phyloP scores from a whole-genome alignment of 1,284 basidiomycete species.

The Malassezia cuniculi region DNA sequence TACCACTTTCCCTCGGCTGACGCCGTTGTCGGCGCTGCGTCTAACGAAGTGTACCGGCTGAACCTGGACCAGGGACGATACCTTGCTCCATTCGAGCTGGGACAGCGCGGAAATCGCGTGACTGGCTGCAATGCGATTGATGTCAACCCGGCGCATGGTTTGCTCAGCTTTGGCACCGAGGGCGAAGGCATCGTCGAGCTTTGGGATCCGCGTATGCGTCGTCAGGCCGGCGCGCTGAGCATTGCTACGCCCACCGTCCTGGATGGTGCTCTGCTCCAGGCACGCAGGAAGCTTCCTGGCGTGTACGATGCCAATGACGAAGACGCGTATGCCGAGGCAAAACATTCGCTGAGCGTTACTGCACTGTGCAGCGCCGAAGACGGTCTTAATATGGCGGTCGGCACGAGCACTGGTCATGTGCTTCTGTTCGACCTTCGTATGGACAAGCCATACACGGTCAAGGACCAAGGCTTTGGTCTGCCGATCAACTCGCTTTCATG shows the following conservation, averaged over 20 bases:
- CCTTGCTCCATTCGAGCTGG: conserved; percentile 48
- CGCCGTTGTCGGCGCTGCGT: conserved; percentile 62
- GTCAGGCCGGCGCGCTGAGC: conserved; percentile 60
- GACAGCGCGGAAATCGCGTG: conserved; percentile 39
- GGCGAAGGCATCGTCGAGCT: conserved; percentile 71
- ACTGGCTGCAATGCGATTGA: conserved; percentile 81
- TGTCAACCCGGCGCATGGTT: conserved; percentile 82
- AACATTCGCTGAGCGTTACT: conserved; percentile 57
- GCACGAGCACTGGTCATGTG: conserved; percentile 86
- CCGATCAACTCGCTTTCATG: conserved; percentile 75
- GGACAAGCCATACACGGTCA: conserved; percentile 65
- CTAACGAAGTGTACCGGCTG: conserved; percentile 76
- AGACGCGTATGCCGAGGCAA: conserved; percentile 37
- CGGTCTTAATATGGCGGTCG: conserved; percentile 82
- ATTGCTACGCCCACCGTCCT: conserved; percentile 53
- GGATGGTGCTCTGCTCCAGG: conserved; percentile 40
- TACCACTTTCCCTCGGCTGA: conserved; percentile 79
- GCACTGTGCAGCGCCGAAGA: conserved; percentile 62
- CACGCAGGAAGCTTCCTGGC: conserved; percentile 43
- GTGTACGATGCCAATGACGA: conserved; percentile 23
- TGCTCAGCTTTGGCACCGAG: conserved; percentile 77
- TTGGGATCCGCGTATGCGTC: conserved; percentile 84
- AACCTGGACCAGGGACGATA: conserved; percentile 89
- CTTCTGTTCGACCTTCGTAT: conserved; percentile 87
- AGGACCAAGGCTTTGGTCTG: conserved; percentile 94